Base-by-base conservation (phyloP, 2,329 filamentous ascomycete genomes). In the Penicillium expansum region DNA sequence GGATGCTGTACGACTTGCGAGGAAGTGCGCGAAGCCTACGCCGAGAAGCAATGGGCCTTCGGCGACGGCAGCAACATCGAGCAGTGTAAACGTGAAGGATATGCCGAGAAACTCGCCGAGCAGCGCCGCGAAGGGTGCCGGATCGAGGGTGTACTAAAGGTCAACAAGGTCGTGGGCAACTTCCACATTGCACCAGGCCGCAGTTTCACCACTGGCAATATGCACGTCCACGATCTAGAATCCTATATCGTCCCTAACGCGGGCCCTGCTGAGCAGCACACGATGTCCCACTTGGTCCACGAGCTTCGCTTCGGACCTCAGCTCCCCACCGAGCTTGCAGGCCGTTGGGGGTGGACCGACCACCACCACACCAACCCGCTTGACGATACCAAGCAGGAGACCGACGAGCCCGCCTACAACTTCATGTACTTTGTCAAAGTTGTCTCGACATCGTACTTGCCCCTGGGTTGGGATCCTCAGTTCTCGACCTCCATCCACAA, bases 361-460 rank as follows among this genome's bases (percentile, higher is more conserved):
- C 90, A 96, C 76, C 92, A 97, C 75, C 77, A 91, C 60, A 75
- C 75, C 65, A 97, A 97, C 76, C 94, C 94, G 5, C 85, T 99
- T 5, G 95, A 99, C 70, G 82, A 83, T 52, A 90, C 88, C 4
- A 79, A 83, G 62, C 92, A 97, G 79, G 77, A 82, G 51, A 95
- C 91, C 2, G 79, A 83, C 35, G 92, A 97, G 69, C 85, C 91
- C 65, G 89, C 89, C 62, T 97, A 83, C 82, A 99, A 97, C 80
- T 99, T 88, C 76, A 96, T 97, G 91, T 99, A 99, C 81, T 99
- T 99, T 76, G 83, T 99, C 76, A 99, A 99, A 82, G 94, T 99
- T 56, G 94, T 99, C 32, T 91, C 90, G 3, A 99, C 94, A 1
- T 93, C 92, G 1, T 99, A 97, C 74, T 83, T 97, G 27, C 92